These are phyloP conservation scores for Mortierella antarctica DNA, from an alignment of 192 early-diverging fungal genomes.

Conservation along the genomic window DNA sequence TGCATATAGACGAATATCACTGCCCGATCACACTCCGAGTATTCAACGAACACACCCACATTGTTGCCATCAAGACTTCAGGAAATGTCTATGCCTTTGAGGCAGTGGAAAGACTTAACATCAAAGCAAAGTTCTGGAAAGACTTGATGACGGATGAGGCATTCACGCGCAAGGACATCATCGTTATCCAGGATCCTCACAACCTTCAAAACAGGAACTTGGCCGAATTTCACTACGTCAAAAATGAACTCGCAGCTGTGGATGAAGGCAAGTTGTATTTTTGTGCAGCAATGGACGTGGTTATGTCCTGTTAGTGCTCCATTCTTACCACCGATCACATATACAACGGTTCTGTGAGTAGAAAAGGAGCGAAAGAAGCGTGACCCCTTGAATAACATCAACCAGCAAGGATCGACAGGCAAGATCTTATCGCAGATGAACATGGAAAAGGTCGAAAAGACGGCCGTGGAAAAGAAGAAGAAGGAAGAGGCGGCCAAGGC, in stretches of 20 bases:
- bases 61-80: conserved; percentile 85
- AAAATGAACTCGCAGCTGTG: conserved; percentile 71
- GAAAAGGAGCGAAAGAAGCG: conserved; percentile 60
- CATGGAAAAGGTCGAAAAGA: conserved; percentile 51
- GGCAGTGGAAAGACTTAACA: conserved; percentile 87
- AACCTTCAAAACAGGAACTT: conserved; percentile 74
- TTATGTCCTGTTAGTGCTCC: neutral
- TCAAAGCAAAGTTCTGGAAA: conserved; percentile 84
- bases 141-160: conserved; percentile 91
- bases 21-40: conserved; percentile 94
- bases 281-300: no score
- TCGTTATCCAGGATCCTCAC: conserved; percentile 92
- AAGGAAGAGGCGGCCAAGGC: conserved; percentile 22
- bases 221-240: conserved; percentile 79
- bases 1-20: conserved; percentile 72
- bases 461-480: conserved; percentile 28
- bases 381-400: conserved; percentile 72
- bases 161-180: conserved; percentile 88
- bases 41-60: conserved; percentile 85
- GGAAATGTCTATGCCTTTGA: conserved; percentile 92
- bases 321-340: neutral
- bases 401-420: conserved; percentile 54
- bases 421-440: conserved; percentile 48
- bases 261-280: conserved; percentile 54
- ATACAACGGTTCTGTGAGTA: neutral